phyloP scores from a whole-genome alignment of 2,329 filamentous ascomycete genomes.

The Elsinoe necatrix region DNA sequence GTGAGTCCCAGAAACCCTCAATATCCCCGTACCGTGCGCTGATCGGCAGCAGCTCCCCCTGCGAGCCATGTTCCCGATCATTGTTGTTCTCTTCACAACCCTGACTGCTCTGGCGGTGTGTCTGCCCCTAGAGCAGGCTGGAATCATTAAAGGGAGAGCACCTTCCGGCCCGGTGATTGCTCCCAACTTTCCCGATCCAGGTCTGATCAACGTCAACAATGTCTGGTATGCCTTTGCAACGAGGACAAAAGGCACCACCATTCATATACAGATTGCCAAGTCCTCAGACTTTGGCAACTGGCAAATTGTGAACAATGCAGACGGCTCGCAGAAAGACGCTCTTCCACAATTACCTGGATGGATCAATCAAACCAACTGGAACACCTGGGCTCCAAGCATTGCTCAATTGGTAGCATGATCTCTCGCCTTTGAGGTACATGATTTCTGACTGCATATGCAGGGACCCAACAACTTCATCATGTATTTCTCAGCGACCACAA shows the following conservation, averaged over 20 bases:
- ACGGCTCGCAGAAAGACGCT: slow-evolving; percentile 39
- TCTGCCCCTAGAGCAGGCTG: neutral
- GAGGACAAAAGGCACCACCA: slow-evolving; percentile 36
- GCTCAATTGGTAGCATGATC: slow-evolving; percentile 32
- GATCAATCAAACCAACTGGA: slow-evolving; percentile 40
- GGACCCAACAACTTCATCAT: slow-evolving; percentile 22
- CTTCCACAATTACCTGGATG: slow-evolving; percentile 47
- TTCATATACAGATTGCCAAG: slow-evolving; percentile 46
- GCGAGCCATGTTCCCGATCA: slow-evolving; percentile 6
- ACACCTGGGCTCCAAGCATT: slow-evolving; percentile 57
- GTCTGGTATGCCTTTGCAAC: slow-evolving; percentile 50
- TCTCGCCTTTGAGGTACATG: neutral
- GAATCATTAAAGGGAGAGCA: slow-evolving; percentile 10
- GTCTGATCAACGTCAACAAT: slow-evolving; percentile 43
- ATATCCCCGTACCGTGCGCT: neutral
- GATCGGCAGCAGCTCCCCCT: neutral
- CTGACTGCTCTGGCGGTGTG: slow-evolving; percentile 8
- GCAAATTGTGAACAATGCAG: slow-evolving; percentile 38
- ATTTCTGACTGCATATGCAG: slow-evolving; percentile 18
- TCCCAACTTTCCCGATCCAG: slow-evolving; percentile 36
- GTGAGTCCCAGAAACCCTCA: neutral
- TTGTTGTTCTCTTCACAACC: slow-evolving; percentile 2
- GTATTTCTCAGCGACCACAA: slow-evolving; percentile 27
- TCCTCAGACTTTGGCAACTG: slow-evolving; percentile 42
- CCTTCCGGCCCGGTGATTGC: slow-evolving; percentile 16